A percentile compares a stretch with the other conserved stretches of the same genome.
These are phyloP conservation scores for Microglena sp. DNA, from an alignment of 139 green algal genomes.

Conservation along the genomic window DNA sequence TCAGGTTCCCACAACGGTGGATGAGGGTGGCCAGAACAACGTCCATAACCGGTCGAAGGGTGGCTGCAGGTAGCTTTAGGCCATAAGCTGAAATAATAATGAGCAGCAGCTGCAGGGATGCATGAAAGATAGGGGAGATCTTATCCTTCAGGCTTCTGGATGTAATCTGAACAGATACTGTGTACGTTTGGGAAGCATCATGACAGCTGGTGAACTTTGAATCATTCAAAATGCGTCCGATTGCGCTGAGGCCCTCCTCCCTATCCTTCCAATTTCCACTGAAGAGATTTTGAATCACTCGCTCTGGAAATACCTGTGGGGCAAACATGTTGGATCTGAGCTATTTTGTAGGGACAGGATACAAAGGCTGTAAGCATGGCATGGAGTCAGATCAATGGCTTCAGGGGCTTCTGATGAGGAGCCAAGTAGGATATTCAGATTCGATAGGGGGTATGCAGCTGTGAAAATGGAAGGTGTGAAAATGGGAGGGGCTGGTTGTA, in stretches of 20 bases:
- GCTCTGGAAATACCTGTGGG: slow-evolving; percentile 11
- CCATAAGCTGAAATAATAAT: slow-evolving; percentile 13
- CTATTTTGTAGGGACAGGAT: too few relatives aligned
- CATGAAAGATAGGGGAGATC: slow-evolving; percentile 16
- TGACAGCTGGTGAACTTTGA: slow-evolving; percentile 7
- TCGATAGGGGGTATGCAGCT: too few relatives aligned
- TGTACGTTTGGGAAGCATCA: not conserved
- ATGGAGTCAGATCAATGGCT: too few relatives aligned
- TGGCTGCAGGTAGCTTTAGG: not conserved
- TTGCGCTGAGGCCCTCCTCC: slow-evolving; percentile 13
- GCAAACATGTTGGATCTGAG: too few relatives aligned
- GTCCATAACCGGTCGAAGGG: slow-evolving; percentile 8
- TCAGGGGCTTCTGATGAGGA: too few relatives aligned
- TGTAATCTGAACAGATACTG: not conserved
- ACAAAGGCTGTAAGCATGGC: too few relatives aligned
- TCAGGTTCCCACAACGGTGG: slow-evolving; percentile 21
- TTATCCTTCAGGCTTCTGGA: not conserved
- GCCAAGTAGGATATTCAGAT: too few relatives aligned
- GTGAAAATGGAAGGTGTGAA: too few relatives aligned
- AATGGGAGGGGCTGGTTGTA: too few relatives aligned
- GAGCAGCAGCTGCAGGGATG: slow-evolving; percentile 17
- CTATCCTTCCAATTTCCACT: slow-evolving; percentile 21
- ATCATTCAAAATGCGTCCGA: slow-evolving; percentile 9
- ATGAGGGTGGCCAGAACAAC: slow-evolving; percentile 15
- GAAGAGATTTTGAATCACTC: slow-evolving; percentile 11